Evolutionary conservation across 495 filamentous ascomycete species (phyloP), one percentile per base, ranked within the genome.

Genomic region (Penicillium verhagenii): DNA sequence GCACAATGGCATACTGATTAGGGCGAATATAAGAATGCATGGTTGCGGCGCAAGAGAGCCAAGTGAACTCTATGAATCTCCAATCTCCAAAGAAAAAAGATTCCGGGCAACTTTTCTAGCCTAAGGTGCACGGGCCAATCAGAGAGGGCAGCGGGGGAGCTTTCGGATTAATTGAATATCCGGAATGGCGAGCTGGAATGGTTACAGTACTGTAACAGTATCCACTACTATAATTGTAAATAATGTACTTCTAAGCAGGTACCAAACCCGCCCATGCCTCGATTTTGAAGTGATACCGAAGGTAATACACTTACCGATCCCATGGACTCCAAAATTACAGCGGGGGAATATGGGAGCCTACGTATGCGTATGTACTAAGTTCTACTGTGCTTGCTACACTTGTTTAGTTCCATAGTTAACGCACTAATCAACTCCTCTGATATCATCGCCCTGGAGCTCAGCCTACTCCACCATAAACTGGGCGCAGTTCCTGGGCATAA

Each of bases 1-100:
- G 79, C 21, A 93, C 68, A 21, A 72, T 82, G 50, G 89, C 80
- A 67, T 81, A 84, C 11, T 82, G 75, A 61, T 87, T 71, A 6
- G 88, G 85, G 51, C 79, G 75, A 56, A 93, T 78, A 26, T 79
- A 74, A 9, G 75, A 73, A 59, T 75, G 69, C 75, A 79, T 76
- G 28, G 21, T 65, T 49, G 3, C 16, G 33, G 28, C 21, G 20
- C 39, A 14, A 16, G 9, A 21, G 23, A 28, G 9, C 23, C 18
- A 14, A 13, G 35, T 24, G 26, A 23, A 14, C 23, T n/a, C 6
- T 44, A 23, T 18, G 39, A 45, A 44, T 21, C 33, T 35, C 33
- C 4, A 33, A 33, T 33, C 29, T 28, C 26, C 10, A 28, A n/a
- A 35, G 38, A 40, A 42, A 59, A 63, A 60, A 59, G 33, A 56